Conservation (phyloP, 2,329 filamentous ascomycete genomes). For the Nemania sp. region DNA sequence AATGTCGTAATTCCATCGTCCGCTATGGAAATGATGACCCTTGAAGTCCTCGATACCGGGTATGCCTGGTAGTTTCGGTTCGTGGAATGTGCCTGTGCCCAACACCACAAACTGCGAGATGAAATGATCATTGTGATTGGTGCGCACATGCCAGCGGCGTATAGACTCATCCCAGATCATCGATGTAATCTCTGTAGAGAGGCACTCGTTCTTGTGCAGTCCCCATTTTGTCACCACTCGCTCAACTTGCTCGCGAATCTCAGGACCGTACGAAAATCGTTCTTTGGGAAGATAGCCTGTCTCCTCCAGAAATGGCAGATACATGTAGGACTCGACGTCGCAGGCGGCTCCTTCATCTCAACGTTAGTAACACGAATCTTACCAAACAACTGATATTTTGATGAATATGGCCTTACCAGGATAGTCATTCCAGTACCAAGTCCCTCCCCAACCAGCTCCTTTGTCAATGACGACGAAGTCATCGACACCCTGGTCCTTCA, state of each 20-base stretch:
- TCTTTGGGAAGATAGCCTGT: neutral
- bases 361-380: neutral
- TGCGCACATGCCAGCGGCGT: neutral
- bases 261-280: neutral
- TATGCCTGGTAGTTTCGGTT: neutral
- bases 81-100: neutral
- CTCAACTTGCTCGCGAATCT: neutral
- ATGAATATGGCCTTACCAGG: neutral
- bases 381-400: neutral
- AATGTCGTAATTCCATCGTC: conserved; percentile 3
- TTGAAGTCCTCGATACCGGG: neutral
- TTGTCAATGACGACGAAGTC: neutral
- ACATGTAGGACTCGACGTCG: conserved; percentile 3
- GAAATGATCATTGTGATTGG: neutral
- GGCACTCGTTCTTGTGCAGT: neutral
- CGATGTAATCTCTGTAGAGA: neutral
- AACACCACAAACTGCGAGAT: neutral
- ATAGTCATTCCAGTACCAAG: neutral
- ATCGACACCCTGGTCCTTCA: neutral
- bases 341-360: neutral
- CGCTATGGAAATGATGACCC: conserved; percentile 4
- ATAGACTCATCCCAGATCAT: conserved; percentile 4
- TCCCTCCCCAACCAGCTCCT: neutral
- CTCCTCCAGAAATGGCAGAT: conserved; percentile 2
- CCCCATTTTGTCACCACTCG: neutral